Percentiles rank a stretch among this genome's conserved stretches.
Evolutionary conservation across 352 stramenopile species (phyloP).

Genomic region (Phytophthora megakarya): DNA sequence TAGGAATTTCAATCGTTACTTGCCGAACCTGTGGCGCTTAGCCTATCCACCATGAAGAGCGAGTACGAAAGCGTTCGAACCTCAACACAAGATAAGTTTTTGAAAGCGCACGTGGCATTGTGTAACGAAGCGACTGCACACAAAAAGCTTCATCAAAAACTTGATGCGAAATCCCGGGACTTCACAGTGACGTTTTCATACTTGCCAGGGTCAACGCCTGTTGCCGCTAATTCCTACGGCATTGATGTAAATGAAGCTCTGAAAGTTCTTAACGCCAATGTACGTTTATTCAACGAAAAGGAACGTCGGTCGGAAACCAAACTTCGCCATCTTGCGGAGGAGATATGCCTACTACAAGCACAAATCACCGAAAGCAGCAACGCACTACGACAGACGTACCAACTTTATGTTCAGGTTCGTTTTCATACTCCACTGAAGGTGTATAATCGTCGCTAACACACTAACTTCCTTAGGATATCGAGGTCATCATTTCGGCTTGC

Average conservation of each 20-base stretch:
- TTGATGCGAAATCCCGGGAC: constrained; percentile 57
- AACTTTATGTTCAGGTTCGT: constrained; percentile 67
- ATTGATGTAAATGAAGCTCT: constrained; percentile 40
- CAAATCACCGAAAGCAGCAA: constrained; percentile 42
- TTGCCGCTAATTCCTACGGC: constrained; percentile 22
- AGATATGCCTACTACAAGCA: constrained; percentile 47
- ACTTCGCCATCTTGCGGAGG: constrained; percentile 51
- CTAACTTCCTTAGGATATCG: constrained; percentile 58
- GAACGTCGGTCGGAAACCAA: constrained; percentile 50
- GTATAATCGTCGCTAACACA: not conserved
- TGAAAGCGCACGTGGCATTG: constrained; percentile 50
- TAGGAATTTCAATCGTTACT: constrained; percentile 82
- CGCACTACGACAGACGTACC: constrained; percentile 48
- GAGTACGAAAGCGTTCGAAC: constrained; percentile 70
- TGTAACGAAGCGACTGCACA: constrained; percentile 51
- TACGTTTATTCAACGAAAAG: constrained; percentile 37
- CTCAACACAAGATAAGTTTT: constrained; percentile 70
- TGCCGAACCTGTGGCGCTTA: constrained; percentile 71
- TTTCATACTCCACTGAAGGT: not conserved
- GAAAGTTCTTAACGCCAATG: constrained; percentile 34
- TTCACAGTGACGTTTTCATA: constrained; percentile 39
- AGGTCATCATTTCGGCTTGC: constrained; percentile 72
- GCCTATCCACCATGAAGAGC: constrained; percentile 76
- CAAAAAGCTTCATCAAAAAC: constrained; percentile 64
- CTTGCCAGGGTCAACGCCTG: constrained; percentile 30